These are phyloP conservation scores for Penicillium vulpinum DNA, from an alignment of 2,329 filamentous ascomycete genomes.

Conservation along the genomic window DNA sequence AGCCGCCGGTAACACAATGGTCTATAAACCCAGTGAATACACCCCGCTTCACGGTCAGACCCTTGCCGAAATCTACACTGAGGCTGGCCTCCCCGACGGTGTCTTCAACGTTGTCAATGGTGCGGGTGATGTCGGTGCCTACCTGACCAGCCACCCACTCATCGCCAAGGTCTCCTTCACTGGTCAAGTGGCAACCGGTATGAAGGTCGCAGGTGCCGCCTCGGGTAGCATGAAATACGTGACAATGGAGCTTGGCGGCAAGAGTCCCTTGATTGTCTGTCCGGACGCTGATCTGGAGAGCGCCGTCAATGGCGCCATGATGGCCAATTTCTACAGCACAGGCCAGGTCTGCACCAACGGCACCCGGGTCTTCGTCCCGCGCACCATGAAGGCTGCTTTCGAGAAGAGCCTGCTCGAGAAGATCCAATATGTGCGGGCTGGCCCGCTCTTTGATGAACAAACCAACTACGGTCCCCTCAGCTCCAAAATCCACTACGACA, in stretches of 20 bases:
- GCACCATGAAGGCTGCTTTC: conserved; percentile 64
- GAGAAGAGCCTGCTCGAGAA: conserved; percentile 69
- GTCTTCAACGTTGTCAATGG: conserved; percentile 89
- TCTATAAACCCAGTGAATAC: conserved; percentile 87
- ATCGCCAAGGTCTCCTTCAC: conserved; percentile 90
- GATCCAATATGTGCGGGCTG: conserved; percentile 68
- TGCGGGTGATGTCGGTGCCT: conserved; percentile 72
- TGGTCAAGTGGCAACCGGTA: conserved; percentile 79
- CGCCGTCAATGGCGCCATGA: conserved; percentile 87
- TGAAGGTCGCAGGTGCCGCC: conserved; percentile 75
- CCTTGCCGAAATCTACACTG: conserved; percentile 72
- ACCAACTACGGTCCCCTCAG: conserved; percentile 87
- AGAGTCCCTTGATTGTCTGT: conserved; percentile 76
- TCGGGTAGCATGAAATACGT: conserved; percentile 82
- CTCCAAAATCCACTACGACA: conserved; percentile 70
- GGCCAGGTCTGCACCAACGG: conserved; percentile 94
- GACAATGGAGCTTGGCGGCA: conserved; percentile 89
- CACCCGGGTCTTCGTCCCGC: conserved; percentile 79
- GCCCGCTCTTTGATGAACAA: conserved; percentile 67
- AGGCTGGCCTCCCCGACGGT: conserved; percentile 76
- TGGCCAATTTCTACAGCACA: conserved; percentile 89
- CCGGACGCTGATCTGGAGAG: conserved; percentile 75
- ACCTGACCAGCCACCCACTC: conserved; percentile 68
- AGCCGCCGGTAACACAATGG: conserved; percentile 84
- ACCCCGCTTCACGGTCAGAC: conserved; percentile 79